These are phyloP conservation scores for Dryadomyces sulphureus DNA, from an alignment of 2,329 filamentous ascomycete species.

Conservation along the genomic window DNA sequence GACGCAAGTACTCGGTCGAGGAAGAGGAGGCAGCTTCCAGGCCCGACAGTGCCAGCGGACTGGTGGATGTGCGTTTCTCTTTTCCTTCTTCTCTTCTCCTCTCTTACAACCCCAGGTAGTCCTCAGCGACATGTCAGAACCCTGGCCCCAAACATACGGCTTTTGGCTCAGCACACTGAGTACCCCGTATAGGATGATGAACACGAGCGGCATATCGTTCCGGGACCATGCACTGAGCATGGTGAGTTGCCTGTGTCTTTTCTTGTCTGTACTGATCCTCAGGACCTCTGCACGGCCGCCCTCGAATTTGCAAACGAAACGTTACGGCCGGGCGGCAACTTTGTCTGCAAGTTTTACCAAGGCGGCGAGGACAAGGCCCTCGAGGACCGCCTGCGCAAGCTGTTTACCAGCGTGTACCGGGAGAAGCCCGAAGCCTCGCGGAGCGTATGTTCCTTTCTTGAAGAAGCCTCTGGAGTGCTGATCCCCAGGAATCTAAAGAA, in stretches of 20 bases:
- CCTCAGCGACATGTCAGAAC: slow-evolving; percentile 97
- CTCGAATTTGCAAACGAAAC: slow-evolving; percentile 76
- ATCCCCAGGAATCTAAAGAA: slow-evolving; percentile 61
- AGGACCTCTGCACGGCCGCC: slow-evolving; percentile 86
- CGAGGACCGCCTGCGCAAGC: slow-evolving; percentile 55
- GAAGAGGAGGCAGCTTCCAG: slow-evolving; percentile 15
- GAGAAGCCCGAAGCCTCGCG: slow-evolving; percentile 89
- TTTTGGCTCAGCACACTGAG: slow-evolving; percentile 80
- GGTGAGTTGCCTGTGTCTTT: slow-evolving; percentile 38
- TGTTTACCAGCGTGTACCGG: slow-evolving; percentile 69
- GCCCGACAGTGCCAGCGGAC: slow-evolving; percentile 31
- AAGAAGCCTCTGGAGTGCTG: not conserved
- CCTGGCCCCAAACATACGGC: slow-evolving; percentile 71
- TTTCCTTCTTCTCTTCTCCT: not conserved
- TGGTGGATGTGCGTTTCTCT: slow-evolving; percentile 49
- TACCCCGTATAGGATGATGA: slow-evolving; percentile 99
- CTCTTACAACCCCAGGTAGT: slow-evolving; percentile 43
- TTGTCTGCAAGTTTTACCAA: slow-evolving; percentile 97
- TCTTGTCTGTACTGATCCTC: slow-evolving; percentile 1
- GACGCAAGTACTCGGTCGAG: slow-evolving; percentile 26
- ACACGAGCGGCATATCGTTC: slow-evolving; percentile 79
- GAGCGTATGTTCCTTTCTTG: slow-evolving; percentile 42
- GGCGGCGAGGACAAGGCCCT: slow-evolving; percentile 71
- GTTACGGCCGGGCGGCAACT: slow-evolving; percentile 68
- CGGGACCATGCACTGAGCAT: slow-evolving; percentile 88